Base-by-base conservation (phyloP, 768 basidiomycete species). In the Mycena kentingensis region DNA sequence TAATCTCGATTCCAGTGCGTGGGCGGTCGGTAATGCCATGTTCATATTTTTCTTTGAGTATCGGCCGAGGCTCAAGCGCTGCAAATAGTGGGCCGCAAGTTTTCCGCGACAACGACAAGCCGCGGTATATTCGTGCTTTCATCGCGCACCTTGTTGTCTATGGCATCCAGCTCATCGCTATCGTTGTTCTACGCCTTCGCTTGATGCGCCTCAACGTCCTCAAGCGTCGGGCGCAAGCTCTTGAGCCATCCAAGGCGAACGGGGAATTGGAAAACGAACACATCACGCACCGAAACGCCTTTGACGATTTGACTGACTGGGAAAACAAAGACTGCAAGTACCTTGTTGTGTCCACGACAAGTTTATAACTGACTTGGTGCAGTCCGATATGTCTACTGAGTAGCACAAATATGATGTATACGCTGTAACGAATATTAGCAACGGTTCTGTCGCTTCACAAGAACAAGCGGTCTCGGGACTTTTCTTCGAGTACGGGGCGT, bases 11-110 rank as follows among this genome's bases (percentile, higher is more conserved):
- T 28, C 15, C 26, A 75, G 71, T 43, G 76, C 76, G 6, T 81
- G 78, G 77, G 76, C 79, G 19, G 73, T 73, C 5, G 79, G 79
- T 8, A 81, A 80, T 61, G 75, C 78, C 16, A 63, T 78, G 74
- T 70, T 42, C 8, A 4, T 13, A 16, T 31, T 16, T 6, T 35
- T 34, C 47, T 44, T 29, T 16, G 21, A 32, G 16, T 36, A 3
- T 22, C 19, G 4, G 5, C n/a, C 21, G 42, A 26, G 5, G 16
- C 50, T 31, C 15, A 31, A n/a, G n/a, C 7, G 26, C 1, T 37
- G 13, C 15, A 13, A n/a, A 22, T 28, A 58, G 57, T 19, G 57
- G 57, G 2, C 57, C 57, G 16, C 57, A 58, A 73, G 73, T 80
- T 5, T 80, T 80, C 65, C 74, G 73, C 19, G 67, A 68, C 36